A percentile compares a stretch with the other conserved stretches of the same genome.
Conservation (phyloP, 495 filamentous ascomycete genomes). For the Pyrenopolyporus hunteri region DNA sequence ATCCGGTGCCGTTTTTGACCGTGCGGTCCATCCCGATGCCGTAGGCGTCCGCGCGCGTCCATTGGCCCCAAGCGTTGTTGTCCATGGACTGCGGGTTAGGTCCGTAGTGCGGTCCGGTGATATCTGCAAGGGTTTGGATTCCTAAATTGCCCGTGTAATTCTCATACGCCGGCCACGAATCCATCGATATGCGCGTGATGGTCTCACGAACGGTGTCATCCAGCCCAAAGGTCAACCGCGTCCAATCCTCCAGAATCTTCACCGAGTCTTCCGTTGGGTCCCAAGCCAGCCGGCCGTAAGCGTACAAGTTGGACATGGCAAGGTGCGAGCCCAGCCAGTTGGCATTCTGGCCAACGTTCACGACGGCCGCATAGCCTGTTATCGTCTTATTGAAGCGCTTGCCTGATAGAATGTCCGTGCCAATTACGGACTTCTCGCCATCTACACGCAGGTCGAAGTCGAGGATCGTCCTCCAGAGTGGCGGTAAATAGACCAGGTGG, state of each 20-base stretch:
- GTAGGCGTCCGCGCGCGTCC: conserved; percentile 66
- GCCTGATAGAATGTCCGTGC: conserved; percentile 64
- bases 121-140: conserved; percentile 72
- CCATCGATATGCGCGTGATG: conserved; percentile 69
- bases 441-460: conserved; percentile 71
- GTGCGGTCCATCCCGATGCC: conserved; percentile 78
- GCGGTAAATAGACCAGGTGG: conserved; percentile 70
- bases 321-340: conserved; percentile 74
- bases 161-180: conserved; percentile 73
- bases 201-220: conserved; percentile 60
- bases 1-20: conserved; percentile 68
- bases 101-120: conserved; percentile 69
- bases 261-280: conserved; percentile 53
- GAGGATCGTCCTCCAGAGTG: conserved; percentile 70
- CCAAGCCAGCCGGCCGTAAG: conserved; percentile 72
- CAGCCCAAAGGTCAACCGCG: conserved; percentile 65
- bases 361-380: conserved; percentile 69
- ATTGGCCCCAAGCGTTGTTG: conserved; percentile 73
- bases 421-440: conserved; percentile 53
- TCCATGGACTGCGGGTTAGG: conserved; percentile 71
- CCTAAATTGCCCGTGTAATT: conserved; percentile 74
- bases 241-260: conserved; percentile 67
- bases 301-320: conserved; percentile 75
- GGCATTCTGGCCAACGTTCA: conserved; percentile 70
- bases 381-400: conserved; percentile 62